Percentiles rank a stretch among this genome's conserved stretches.
Evolutionary conservation across 2,329 filamentous ascomycete genomes (phyloP).

Genomic region (Scedosporium apiospermum): DNA sequence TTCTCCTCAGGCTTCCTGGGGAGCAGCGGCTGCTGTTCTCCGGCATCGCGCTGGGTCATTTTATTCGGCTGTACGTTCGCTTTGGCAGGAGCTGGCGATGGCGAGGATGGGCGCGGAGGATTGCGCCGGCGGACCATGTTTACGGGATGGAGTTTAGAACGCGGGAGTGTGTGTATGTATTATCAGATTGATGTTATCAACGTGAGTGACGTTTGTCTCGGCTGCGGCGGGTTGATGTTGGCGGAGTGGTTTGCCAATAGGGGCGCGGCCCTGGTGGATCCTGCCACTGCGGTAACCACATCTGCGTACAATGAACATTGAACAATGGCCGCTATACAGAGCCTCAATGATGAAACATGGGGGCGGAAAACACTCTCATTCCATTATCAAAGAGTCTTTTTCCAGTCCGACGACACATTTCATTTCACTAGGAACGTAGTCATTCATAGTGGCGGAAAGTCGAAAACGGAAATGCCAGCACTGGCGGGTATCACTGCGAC

Average conservation of each 20-base stretch:
- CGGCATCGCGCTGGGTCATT: background rate
- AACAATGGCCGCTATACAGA: too few relatives aligned
- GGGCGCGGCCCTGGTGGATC: background rate
- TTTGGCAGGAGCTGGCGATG: background rate
- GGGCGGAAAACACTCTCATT: too few relatives aligned
- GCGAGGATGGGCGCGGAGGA: background rate
- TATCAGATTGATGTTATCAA: background rate
- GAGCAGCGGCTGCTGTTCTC: background rate
- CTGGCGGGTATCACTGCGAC: too few relatives aligned
- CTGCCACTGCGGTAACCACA: too few relatives aligned
- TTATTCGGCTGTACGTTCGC: background rate
- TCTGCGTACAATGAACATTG: too few relatives aligned
- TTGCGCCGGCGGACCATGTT: background rate
- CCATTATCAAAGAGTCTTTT: too few relatives aligned
- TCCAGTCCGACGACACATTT: too few relatives aligned
- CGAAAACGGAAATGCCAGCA: too few relatives aligned
- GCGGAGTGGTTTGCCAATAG: background rate
- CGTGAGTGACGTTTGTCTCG: background rate
- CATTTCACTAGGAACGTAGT: too few relatives aligned
- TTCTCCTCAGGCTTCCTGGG: background rate
- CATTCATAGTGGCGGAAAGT: too few relatives aligned
- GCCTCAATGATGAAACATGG: too few relatives aligned
- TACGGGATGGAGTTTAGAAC: background rate
- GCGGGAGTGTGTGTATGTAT: too few relatives aligned
- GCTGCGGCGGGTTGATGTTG: background rate